Base-by-base conservation (phyloP, 2,329 filamentous ascomycete genomes). In the Cercospora sp. region DNA sequence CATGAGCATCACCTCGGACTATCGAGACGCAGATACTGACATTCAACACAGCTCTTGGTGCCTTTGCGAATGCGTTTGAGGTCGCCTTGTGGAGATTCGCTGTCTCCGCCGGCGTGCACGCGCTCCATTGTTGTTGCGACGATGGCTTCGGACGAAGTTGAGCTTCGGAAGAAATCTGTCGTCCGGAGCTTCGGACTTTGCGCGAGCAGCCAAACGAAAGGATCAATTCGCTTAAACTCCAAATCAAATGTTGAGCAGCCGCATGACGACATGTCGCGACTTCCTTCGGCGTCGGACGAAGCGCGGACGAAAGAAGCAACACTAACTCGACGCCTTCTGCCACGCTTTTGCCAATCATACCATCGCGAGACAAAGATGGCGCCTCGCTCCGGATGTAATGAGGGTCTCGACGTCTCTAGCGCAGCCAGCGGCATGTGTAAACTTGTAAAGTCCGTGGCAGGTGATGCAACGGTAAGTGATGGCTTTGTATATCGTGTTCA, bases 41-140 rank as follows among this genome's bases (percentile, higher is more conserved):
- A 77, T 65, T 77, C 76, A 30, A 72, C 72, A 67, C 76, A 77
- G 63, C 75, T 76, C 58, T 68, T 74, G 5, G 75, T 76, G 20
- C 76, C 75, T 63, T 76, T 76, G 26, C 76, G 73, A 68, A 75
- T 70, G 30, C 68, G 64, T 63, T 72, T 74, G 51, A 64, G 51
- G 18, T 59, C 62, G 28, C 16, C 51, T 20, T 18, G 62, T 18
- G 33, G 13, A 18, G 48, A 31, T 18, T 42, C 61, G 28, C 45
- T 20, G 23, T 12, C 48, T 10, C 31, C 16, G 33, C 20, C 16
- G 62, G 13, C 23, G 28, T 12, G 31, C 10, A 16, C 30, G 18
- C 16, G 13, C n/a, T 58, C 30, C 62, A 58, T 64, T 45, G 48
- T 42, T 30, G 39, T 63, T 30, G 61, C 28, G 31, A n/a, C 12